phyloP scores from a whole-genome alignment of 495 filamentous ascomycete genomes.

The Glarea lozoyensis region DNA sequence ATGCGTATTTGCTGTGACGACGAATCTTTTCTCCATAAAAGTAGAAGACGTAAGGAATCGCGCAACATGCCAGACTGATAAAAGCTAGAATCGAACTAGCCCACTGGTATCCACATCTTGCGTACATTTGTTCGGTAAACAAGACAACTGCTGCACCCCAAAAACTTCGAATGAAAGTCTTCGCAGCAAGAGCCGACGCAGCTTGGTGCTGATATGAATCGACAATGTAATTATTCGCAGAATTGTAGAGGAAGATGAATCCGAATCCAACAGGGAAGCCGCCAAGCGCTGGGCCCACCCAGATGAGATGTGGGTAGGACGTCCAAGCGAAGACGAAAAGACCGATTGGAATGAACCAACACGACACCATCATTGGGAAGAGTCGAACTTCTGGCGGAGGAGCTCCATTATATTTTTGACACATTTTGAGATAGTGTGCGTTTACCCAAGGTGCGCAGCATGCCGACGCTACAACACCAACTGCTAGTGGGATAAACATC shows the following conservation, averaged over 20 bases:
- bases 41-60: conserved; percentile 71
- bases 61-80: conserved; percentile 61
- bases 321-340: conserved; percentile 79
- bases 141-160: conserved; percentile 70
- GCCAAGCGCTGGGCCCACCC: conserved; percentile 63
- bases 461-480: conserved; percentile 59
- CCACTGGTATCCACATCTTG: conserved; percentile 65
- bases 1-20: conserved; percentile 55
- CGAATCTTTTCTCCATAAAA: conserved; percentile 63
- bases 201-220: conserved; percentile 81
- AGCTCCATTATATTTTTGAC: conserved; percentile 48
- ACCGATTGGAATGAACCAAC: conserved; percentile 49
- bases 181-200: conserved; percentile 77
- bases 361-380: conserved; percentile 78
- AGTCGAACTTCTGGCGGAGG: conserved; percentile 69
- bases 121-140: conserved; percentile 77
- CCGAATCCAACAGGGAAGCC: conserved; percentile 76
- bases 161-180: conserved; percentile 69
- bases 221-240: conserved; percentile 74
- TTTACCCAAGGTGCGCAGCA: conserved; percentile 63
- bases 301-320: conserved; percentile 53
- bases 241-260: conserved; percentile 80
- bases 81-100: conserved; percentile 63
- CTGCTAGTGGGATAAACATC: conserved; percentile 70
- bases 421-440: conserved; percentile 61